Evolutionary conservation across 2,329 filamentous ascomycete species (phyloP), one percentile per base, ranked within the genome.

Genomic region (Teratosphaeriaceae sp.): DNA sequence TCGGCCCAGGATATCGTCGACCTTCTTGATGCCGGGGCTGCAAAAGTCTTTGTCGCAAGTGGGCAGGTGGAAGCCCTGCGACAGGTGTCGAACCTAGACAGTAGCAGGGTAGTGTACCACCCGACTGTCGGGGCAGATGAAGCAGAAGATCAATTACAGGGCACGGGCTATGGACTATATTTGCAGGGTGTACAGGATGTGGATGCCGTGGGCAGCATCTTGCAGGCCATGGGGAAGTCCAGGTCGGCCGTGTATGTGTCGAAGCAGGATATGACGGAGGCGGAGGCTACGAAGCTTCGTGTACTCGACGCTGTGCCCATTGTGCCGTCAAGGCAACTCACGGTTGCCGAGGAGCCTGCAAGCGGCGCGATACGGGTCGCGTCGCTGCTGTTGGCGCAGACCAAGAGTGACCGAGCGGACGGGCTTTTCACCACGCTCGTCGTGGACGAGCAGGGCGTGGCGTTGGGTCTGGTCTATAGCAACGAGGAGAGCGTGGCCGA

Each of bases 381-480:
- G 11, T 80, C 79, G 56, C 68, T 96, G 22, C 73, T 97, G 48
- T 77, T 87, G 39, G 75, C 79, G 2, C 80, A 82, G 50, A 88
- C 88, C 66, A 82, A 77, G 49, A 87, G 85, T 29, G 92, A 98
- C 65, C 78, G 88, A 50, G 66, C 79, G 3, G 94, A 96, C 60
- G 84, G 85, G 7, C 75, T 98, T 7, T 80, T 94, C 53, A 84
- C 92, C 1, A 98, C 92, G 0, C 78, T 95, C 3, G 92, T 98
- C 6, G 88, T 85, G 1, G 88, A 98, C 61, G 87, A 95, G 71
- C 74, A 84, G 38, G 89, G 88, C 1, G 73, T 85, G 16, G 86
- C 88, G 7, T 71, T 98, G 12, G 92, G 92, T 1, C 69, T 98
- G 51, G 92, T 96, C 15, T 98, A 96, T 73, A 95, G 89, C 66